Percentiles rank a stretch among this genome's conserved stretches.
Conservation (phyloP, 192 early-diverging fungal genomes). For the Geranomyces michiganensis region DNA sequence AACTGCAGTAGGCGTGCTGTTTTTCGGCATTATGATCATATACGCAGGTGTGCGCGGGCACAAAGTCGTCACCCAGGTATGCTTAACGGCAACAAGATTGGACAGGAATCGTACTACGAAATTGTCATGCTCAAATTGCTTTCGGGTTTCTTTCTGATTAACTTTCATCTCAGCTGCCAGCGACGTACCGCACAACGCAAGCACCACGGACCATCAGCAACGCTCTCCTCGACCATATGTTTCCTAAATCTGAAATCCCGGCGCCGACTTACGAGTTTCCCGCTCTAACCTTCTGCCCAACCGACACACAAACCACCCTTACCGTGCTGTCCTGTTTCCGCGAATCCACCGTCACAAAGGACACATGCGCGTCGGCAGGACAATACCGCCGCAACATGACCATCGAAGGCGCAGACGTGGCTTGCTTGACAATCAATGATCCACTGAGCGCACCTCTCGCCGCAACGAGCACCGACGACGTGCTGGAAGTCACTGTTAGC, state of each 20-base stretch:
- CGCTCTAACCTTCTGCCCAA: constrained; percentile 47
- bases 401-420: constrained; percentile 33
- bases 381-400: constrained; percentile 19
- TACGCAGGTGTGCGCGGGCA: constrained; percentile 53
- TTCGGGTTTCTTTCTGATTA: neutral
- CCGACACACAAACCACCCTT: constrained; percentile 24
- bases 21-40: constrained; percentile 46
- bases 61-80: constrained; percentile 48
- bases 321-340: constrained; percentile 24
- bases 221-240: constrained; percentile 43
- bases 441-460: constrained; percentile 25
- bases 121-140: neutral
- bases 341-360: constrained; percentile 17
- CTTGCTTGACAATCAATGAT: constrained; percentile 45
- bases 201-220: constrained; percentile 37
- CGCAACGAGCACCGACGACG: constrained; percentile 38
- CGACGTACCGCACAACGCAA: constrained; percentile 48
- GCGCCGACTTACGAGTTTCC: constrained; percentile 51
- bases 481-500: constrained; percentile 24
- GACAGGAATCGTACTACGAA: no score
- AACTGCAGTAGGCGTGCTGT: constrained; percentile 38
- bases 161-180: constrained; percentile 41
- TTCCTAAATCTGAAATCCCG: constrained; percentile 42
- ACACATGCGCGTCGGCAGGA: constrained; percentile 23
- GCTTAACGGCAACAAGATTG: no score